Percentiles rank a stretch among this genome's conserved stretches.
phyloP scores from a whole-genome alignment of 192 early-diverging fungal species.

The Rhizoclosmatium globosum region DNA sequence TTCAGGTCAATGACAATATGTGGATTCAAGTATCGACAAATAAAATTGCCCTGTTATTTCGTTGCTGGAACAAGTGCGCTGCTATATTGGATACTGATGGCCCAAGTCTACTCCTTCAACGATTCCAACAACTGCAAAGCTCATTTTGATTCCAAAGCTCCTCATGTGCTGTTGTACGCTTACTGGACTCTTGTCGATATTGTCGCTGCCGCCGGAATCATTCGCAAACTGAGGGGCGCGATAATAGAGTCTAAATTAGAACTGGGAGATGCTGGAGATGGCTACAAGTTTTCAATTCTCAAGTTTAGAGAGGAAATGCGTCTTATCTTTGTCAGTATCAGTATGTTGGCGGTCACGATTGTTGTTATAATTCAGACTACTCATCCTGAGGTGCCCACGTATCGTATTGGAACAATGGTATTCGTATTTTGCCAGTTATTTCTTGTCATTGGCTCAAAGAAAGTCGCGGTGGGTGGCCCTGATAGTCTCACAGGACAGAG shows the following conservation, averaged over 20 bases:
- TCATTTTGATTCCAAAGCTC: conserved; percentile 6
- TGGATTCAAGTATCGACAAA: neutral
- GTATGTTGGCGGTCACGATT: conserved; percentile 10
- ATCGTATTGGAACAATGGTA: conserved; percentile 14
- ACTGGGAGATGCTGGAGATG: neutral
- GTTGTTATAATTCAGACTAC: neutral
- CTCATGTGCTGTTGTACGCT: neutral
- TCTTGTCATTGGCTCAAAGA: neutral
- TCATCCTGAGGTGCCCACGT: neutral
- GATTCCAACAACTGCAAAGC: neutral
- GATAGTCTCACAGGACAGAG: no score
- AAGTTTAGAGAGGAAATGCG: conserved; percentile 7
- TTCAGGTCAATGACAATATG: neutral
- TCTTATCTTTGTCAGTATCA: neutral
- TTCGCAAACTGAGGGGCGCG: neutral
- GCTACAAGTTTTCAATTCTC: neutral
- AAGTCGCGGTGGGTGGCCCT: neutral
- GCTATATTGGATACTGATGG: conserved; percentile 16
- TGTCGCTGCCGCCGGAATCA: neutral
- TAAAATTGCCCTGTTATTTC: neutral
- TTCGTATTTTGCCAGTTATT: conserved; percentile 16
- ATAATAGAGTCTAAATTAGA: neutral
- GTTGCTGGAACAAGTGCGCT: neutral
- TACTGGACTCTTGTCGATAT: conserved; percentile 15
- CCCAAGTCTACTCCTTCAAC: conserved; percentile 2